Evolutionary conservation across 2,329 filamentous ascomycete genomes (phyloP), one percentile per base, ranked within the genome.

Genomic region (Dothideomycetes sp.): DNA sequence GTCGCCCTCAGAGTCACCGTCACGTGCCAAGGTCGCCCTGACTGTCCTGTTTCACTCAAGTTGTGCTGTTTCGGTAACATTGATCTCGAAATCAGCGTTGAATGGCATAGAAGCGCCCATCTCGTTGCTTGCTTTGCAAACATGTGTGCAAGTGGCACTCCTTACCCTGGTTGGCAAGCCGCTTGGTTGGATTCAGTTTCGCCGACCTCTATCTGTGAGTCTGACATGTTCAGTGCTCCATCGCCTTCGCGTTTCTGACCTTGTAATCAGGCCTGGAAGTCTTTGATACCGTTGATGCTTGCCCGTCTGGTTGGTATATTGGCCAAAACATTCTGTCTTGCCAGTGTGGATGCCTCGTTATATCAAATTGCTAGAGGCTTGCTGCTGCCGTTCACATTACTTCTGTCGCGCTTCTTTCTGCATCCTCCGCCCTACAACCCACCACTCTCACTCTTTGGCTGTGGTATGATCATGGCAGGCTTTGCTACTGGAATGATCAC

Each of bases 351-450:
- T 17, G 38, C 38, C 8, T 33, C 38, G 8, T 15, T 41, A 16
- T 41, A 41, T 17, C 38, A 41, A 18, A 41, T 41, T n/a, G 38
- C 38, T 20, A 18, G 38, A 22, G 38, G 38, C 4, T 23, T 41
- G 23, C 38, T 41, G 3, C 16, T 41, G 7, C 38, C 38, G 5
- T 41, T 41, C 22, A 41, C 38, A 20, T 4, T 41, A 17, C 38
- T 41, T 16, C 23, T 41, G 5, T 41, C 38, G 4, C 38, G 23
- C 30, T 27, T 33, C 19, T 33, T 41, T 9, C 38, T 41, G n/a
- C 38, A 33, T 23, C 38, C 38, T 2, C 29, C 24, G 10, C 38
- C 38, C 6, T 41, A 41, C 16, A 33, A 33, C 22, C 38, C 38
- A 9, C 38, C 38, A 8, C 38, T 41, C 18, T 41, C 38, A 12